These are phyloP conservation scores for Candida saitoana DNA, from an alignment of 805 yeast genomes.

Conservation along the genomic window DNA sequence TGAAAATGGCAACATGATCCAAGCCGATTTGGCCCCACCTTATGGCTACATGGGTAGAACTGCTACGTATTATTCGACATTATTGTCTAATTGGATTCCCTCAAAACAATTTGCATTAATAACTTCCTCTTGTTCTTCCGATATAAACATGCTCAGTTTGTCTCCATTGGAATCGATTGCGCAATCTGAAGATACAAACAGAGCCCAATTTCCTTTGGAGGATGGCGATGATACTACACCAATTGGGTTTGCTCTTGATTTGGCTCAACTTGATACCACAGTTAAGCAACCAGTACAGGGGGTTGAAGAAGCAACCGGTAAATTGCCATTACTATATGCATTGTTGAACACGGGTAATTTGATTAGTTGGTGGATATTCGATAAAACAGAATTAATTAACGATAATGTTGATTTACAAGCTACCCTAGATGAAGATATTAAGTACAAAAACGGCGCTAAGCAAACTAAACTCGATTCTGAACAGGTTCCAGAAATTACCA, in stretches of 20 bases:
- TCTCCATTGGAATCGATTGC: conserved; percentile 22
- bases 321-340: conserved; percentile 60
- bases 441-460: not conserved
- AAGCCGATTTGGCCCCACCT: conserved; percentile 47
- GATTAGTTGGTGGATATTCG: conserved; percentile 62
- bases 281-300: conserved; percentile 55
- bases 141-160: conserved; percentile 21
- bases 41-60: conserved; percentile 48
- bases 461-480: not conserved
- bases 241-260: conserved; percentile 65
- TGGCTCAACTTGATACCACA: conserved; percentile 35
- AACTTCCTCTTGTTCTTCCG: conserved; percentile 64
- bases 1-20: conserved; percentile 1
- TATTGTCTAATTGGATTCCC: conserved; percentile 39
- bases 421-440: conserved; percentile 5
- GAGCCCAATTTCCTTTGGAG: conserved; percentile 72
- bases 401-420: conserved; percentile 20
- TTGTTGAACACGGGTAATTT: conserved; percentile 62
- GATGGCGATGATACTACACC: conserved; percentile 69
- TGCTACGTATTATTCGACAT: conserved; percentile 42
- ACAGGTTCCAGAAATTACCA: no score
- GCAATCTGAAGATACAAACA: conserved; percentile 62
- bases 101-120: conserved; percentile 33
- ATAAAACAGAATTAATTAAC: conserved; percentile 46
- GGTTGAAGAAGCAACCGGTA: conserved; percentile 52